These are phyloP conservation scores for Erysimum pusillum DNA, from an alignment of 441 rosid species.

Conservation along the genomic window DNA sequence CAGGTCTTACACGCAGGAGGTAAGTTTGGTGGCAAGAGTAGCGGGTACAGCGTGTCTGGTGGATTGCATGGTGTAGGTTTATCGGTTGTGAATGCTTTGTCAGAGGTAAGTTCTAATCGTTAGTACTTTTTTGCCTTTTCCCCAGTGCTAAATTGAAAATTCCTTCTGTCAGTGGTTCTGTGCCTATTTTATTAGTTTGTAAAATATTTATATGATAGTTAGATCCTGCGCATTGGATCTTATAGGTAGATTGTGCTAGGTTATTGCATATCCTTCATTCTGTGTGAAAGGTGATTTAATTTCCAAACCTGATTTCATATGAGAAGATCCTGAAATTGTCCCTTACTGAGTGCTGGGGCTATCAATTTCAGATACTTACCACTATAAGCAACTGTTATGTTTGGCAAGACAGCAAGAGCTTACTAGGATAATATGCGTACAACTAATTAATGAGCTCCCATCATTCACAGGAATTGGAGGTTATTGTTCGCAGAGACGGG, in stretches of 20 bases:
- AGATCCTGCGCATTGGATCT: conserved; percentile 4
- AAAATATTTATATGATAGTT: not conserved
- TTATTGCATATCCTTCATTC: conserved; percentile 8
- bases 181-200: not conserved
- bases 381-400: conserved; percentile 7
- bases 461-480: conserved; percentile 70
- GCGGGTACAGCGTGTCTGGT: conserved; percentile 97
- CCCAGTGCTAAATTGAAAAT: conserved; percentile 14
- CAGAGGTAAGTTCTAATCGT: conserved; percentile 69
- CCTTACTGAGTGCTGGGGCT: conserved; percentile 12
- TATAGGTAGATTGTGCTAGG: conserved; percentile 9
- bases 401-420: conserved; percentile 9
- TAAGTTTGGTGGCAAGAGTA: conserved; percentile 95
- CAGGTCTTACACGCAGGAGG: conserved; percentile 99
- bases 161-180: not conserved
- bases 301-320: conserved; percentile 11
- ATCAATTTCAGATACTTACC: conserved; percentile 11
- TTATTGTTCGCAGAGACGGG: conserved; percentile 93
- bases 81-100: conserved; percentile 96
- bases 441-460: conserved; percentile 26
- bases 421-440: conserved; percentile 9
- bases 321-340: not conserved
- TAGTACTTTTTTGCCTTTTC: conserved; percentile 21
- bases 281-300: not conserved
- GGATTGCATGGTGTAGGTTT: conserved; percentile 99